Evolutionary conservation across 2,329 filamentous ascomycete species (phyloP).

Genomic region (Acephala macrosclerotiorum): DNA sequence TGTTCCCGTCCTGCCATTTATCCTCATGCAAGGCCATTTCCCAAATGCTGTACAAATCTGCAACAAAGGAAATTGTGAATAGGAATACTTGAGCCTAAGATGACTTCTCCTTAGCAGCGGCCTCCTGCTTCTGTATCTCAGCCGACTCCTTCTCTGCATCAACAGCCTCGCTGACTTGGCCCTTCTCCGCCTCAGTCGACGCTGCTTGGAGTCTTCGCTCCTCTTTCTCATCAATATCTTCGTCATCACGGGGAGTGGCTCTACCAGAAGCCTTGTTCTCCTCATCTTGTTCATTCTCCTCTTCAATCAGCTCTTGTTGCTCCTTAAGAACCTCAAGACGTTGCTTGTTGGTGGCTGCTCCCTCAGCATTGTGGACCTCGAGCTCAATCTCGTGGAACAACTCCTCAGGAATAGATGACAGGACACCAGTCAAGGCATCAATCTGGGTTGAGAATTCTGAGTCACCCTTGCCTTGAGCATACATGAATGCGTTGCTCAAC

Average conservation of each 20-base stretch:
- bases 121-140: constrained; percentile 51
- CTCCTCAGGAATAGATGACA: constrained; percentile 96
- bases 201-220: constrained; percentile 66
- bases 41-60: constrained; percentile 32
- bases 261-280: constrained; percentile 78
- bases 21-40: constrained; percentile 33
- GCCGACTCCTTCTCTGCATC: constrained; percentile 61
- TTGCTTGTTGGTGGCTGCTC: constrained; percentile 98
- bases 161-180: constrained; percentile 59
- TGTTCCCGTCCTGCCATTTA: constrained; percentile 32
- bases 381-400: constrained; percentile 99
- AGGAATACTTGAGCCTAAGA: constrained; percentile 26
- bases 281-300: constrained; percentile 92
- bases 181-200: constrained; percentile 52
- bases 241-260: constrained; percentile 80
- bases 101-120: constrained; percentile 38
- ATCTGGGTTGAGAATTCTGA: constrained; percentile 87
- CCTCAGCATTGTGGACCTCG: constrained; percentile 95
- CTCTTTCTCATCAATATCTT: constrained; percentile 95
- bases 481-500: constrained; percentile 97
- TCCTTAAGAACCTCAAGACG: constrained; percentile 97
- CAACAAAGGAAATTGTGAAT: constrained; percentile 36
- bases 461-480: constrained; percentile 79
- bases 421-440: constrained; percentile 88
- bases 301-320: constrained; percentile 96